Evolutionary conservation across 768 basidiomycete genomes (phyloP).

Genomic region (Megacollybia marginata): DNA sequence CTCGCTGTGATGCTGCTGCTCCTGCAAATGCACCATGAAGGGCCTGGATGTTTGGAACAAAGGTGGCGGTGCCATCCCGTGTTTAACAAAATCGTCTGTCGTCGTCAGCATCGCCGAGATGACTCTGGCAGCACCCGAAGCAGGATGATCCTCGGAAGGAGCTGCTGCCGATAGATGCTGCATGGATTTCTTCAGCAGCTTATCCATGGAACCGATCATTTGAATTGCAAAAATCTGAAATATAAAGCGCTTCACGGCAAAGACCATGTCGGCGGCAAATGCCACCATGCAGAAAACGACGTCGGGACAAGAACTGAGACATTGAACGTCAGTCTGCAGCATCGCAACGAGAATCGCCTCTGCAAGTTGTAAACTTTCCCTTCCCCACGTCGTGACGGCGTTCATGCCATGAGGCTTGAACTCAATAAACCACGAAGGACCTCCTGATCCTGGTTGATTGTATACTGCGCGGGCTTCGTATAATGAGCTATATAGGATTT

Average conservation of each 20-base stretch:
- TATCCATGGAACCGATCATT: neutral
- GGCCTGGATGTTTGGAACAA: no score
- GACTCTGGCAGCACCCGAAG: no score
- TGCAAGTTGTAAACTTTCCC: constrained; percentile 26
- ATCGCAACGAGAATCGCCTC: constrained; percentile 26
- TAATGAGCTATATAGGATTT: constrained; percentile 2
- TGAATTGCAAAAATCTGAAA: neutral
- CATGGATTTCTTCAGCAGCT: neutral
- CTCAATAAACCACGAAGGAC: constrained; percentile 3
- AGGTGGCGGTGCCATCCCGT: no score
- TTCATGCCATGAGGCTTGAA: constrained; percentile 26
- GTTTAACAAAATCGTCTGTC: no score
- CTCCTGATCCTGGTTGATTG: neutral
- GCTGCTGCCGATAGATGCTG: no score
- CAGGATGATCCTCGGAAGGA: no score
- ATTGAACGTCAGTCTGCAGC: constrained; percentile 21
- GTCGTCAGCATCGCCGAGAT: no score
- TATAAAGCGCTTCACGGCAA: neutral
- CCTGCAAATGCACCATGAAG: no score
- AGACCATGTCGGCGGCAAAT: constrained; percentile 24
- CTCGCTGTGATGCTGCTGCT: no score
- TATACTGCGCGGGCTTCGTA: neutral
- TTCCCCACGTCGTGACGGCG: constrained; percentile 28
- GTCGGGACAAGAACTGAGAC: constrained; percentile 31
- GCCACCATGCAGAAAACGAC: constrained; percentile 30